phyloP scores from a whole-genome alignment of 768 basidiomycete species.

The Artomyces pyxidatus region DNA sequence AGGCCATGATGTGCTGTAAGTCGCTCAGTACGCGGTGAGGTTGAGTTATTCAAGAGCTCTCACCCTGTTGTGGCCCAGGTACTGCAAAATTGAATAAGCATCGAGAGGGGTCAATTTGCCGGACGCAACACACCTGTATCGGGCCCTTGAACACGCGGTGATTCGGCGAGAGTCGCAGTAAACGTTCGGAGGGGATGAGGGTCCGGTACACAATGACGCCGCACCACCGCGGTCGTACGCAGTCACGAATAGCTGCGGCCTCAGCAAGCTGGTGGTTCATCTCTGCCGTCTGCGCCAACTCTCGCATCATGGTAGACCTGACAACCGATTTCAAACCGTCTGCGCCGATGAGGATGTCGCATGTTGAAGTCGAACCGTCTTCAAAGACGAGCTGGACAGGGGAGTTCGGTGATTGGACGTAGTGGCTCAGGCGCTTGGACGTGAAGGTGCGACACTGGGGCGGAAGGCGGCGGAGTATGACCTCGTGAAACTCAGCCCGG shows the following conservation, averaged over 20 bases:
- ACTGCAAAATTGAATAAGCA: constrained; percentile 29
- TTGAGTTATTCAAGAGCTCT: constrained; percentile 31
- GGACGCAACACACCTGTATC: constrained; percentile 33
- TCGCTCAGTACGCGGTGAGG: background rate
- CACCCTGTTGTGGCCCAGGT: constrained; percentile 36
- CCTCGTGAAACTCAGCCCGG: constrained; percentile 59
- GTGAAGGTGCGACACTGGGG: constrained; percentile 38
- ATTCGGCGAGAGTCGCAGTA: constrained; percentile 34
- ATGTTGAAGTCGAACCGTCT: constrained; percentile 51
- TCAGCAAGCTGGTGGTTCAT: constrained; percentile 30
- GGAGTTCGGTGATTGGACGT: constrained; percentile 32
- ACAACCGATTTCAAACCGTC: constrained; percentile 57
- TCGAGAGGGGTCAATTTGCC: background rate
- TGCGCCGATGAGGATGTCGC: constrained; percentile 64
- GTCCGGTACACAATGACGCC: constrained; percentile 53
- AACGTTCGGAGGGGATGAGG: constrained; percentile 43
- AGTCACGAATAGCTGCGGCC: constrained; percentile 29
- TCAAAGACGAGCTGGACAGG: constrained; percentile 46
- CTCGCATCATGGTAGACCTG: constrained; percentile 28
- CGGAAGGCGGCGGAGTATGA: constrained; percentile 43
- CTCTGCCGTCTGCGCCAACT: constrained; percentile 24
- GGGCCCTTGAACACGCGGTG: constrained; percentile 42
- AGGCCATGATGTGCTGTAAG: constrained; percentile 49
- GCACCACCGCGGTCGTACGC: constrained; percentile 48
- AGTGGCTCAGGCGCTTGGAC: constrained; percentile 53